Percentiles rank a stretch among this genome's conserved stretches.
Conservation (phyloP, 106 monocot species). For the Ottelia alismoides region DNA sequence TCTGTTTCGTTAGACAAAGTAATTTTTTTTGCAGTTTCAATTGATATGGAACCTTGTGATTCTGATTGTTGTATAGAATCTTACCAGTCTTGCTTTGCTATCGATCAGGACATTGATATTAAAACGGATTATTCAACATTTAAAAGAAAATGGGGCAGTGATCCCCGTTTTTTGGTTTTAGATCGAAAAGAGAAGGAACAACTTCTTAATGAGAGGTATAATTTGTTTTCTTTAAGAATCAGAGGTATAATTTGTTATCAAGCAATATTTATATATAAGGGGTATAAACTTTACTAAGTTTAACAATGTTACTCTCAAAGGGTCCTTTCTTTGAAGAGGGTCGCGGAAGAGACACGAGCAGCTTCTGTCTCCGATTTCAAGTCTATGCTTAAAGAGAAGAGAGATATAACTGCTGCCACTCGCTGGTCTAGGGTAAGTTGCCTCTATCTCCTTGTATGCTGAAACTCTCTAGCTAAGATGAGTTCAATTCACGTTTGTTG, state of each 20-base stretch:
- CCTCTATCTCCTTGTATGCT: too few species aligned
- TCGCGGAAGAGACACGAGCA: constrained; percentile 50
- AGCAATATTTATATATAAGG: too few species aligned
- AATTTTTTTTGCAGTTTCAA: too few species aligned
- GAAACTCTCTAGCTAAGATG: too few species aligned
- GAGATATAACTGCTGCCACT: constrained; percentile 40
- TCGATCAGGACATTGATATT: constrained; percentile 70
- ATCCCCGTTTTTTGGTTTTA: constrained; percentile 68
- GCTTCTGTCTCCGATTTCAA: constrained; percentile 44
- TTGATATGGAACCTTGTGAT: too few species aligned
- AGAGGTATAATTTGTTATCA: too few species aligned
- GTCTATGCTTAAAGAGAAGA: constrained; percentile 65
- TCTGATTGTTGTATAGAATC: too few species aligned
- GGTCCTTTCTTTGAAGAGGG: constrained; percentile 47
- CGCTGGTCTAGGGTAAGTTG: constrained; percentile 80
- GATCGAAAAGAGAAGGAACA: constrained; percentile 78
- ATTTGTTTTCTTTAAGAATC: constrained; percentile 3
- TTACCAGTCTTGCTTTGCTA: background rate
- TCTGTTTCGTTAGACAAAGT: constrained; percentile 5
- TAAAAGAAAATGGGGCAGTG: constrained; percentile 90
- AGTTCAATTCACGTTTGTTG: too few species aligned
- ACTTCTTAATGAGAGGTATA: constrained; percentile 83
- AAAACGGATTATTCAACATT: constrained; percentile 66
- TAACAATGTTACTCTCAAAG: constrained; percentile 33
- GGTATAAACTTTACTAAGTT: too few species aligned